phyloP scores from a whole-genome alignment of 768 basidiomycete species.

The Termitomyces titanicus region DNA sequence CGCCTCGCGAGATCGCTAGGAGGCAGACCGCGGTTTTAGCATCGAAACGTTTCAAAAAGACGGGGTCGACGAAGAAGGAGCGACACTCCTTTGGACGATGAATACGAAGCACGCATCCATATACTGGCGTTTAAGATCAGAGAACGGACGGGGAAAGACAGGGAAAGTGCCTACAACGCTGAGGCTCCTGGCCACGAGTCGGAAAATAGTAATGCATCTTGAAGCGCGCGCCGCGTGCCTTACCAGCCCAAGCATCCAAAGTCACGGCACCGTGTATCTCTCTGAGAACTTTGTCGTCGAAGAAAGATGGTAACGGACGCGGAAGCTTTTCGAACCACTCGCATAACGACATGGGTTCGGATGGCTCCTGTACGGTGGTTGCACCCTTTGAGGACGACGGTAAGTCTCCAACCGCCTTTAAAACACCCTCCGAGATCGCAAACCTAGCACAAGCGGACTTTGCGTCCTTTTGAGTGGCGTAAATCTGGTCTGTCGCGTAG shows the following conservation, averaged over 20 bases:
- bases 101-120: constrained; percentile 58
- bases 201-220: constrained; percentile 38
- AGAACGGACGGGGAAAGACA: background rate
- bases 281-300: constrained; percentile 39
- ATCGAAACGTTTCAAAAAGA: constrained; percentile 56
- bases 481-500: constrained; percentile 1
- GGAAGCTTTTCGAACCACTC: constrained; percentile 64
- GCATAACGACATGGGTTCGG: constrained; percentile 38
- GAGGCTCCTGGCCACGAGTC: constrained; percentile 27
- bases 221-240: constrained; percentile 47
- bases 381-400: background rate
- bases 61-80: constrained; percentile 62
- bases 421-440: background rate
- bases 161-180: constrained; percentile 35
- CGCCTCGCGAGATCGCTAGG: constrained; percentile 59
- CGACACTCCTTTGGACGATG: constrained; percentile 46
- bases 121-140: background rate
- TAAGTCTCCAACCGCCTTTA: background rate
- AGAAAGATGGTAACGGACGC: constrained; percentile 54
- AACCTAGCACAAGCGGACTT: background rate
- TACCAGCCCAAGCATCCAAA: constrained; percentile 49
- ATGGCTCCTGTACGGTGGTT: background rate
- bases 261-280: constrained; percentile 55
- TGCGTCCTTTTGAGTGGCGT: background rate
- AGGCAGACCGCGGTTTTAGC: constrained; percentile 70